Percentiles rank a stretch among this genome's conserved stretches.
phyloP scores from a whole-genome alignment of 1,139 yeast species.

The Chernovozyma aurita region DNA sequence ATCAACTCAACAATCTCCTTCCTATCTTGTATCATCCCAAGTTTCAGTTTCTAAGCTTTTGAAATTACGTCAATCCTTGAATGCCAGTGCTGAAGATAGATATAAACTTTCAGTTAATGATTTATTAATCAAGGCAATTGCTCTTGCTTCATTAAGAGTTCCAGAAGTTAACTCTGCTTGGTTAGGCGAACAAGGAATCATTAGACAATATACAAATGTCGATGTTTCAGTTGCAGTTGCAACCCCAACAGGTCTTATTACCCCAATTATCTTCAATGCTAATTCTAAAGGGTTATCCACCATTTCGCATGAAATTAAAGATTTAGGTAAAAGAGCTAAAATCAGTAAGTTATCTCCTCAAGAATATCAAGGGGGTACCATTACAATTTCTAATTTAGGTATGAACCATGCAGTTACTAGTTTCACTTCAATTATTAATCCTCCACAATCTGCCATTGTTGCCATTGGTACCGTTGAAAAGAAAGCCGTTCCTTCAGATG shows the following conservation, averaged over 20 bases:
- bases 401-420: conserved; percentile 92
- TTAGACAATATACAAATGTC: conserved; percentile 87
- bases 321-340: conserved; percentile 93
- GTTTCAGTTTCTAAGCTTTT: conserved; percentile 84
- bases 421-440: conserved; percentile 96
- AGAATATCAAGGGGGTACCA: conserved; percentile 99
- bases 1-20: conserved; percentile 84
- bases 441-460: conserved; percentile 91
- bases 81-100: conserved; percentile 79
- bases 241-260: conserved; percentile 93
- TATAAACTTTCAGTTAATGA: conserved; percentile 93
- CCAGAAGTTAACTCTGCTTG: conserved; percentile 95
- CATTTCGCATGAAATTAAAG: conserved; percentile 83
- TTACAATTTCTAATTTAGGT: conserved; percentile 96
- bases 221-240: conserved; percentile 99
- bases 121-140: conserved; percentile 88
- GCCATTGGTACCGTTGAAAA: conserved; percentile 93
- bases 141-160: conserved; percentile 82
- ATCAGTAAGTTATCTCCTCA: conserved; percentile 88
- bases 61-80: conserved; percentile 87
- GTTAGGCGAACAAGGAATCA: conserved; percentile 83
- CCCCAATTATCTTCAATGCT: conserved; percentile 90
- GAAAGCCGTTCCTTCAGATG: conserved; percentile 89
- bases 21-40: conserved; percentile 85
- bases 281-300: conserved; percentile 79